Evolutionary conservation across 1,284 basidiomycete species (phyloP).

Genomic region (Rhodofomes roseus): DNA sequence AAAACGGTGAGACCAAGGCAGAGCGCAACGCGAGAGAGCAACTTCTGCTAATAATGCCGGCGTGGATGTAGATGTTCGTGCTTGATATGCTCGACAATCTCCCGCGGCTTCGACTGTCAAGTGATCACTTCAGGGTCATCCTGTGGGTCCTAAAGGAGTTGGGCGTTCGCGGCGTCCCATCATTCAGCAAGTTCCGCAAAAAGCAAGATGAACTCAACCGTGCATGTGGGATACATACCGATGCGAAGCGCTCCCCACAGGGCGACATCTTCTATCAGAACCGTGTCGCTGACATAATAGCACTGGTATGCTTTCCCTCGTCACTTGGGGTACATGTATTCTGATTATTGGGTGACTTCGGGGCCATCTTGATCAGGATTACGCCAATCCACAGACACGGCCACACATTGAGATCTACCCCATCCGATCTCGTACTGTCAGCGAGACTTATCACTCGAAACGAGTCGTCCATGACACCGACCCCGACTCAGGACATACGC

Average conservation of each 20-base stretch:
- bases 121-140: not conserved
- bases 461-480: not conserved
- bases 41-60: no score
- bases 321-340: no score
- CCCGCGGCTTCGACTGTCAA: not conserved
- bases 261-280: constrained; percentile 1
- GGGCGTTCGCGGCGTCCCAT: not conserved
- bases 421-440: not conserved
- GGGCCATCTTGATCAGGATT: not conserved
- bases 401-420: not conserved
- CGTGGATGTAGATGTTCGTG: not conserved
- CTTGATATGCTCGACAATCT: not conserved
- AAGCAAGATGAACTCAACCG: not conserved
- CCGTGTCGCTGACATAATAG: not conserved
- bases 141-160: not conserved
- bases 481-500: not conserved
- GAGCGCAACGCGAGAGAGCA: no score
- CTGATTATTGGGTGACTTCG: not conserved
- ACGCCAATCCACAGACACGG: not conserved
- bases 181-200: not conserved
- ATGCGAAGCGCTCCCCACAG: not conserved
- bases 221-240: not conserved
- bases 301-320: not conserved
- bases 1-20: not conserved
- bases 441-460: not conserved